Conservation (phyloP, 2,329 filamentous ascomycete species). For the Xylaria sp. region DNA sequence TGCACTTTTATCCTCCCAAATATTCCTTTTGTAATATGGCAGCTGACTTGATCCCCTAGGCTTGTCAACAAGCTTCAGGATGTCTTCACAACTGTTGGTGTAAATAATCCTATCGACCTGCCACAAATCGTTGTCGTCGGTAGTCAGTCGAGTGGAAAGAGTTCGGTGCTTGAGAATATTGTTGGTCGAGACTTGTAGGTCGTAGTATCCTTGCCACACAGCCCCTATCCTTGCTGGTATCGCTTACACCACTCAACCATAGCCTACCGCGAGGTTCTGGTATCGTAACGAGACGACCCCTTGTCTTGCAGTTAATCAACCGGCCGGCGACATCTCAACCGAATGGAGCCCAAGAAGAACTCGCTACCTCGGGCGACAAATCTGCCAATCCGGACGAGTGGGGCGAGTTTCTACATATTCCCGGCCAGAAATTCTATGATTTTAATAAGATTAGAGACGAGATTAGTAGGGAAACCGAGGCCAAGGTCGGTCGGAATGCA, state of each 20-base stretch:
- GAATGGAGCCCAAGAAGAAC: conserved; percentile 75
- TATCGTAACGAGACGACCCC: conserved; percentile 94
- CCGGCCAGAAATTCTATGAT: conserved; percentile 96
- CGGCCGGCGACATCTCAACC: conserved; percentile 66
- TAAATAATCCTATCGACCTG: conserved; percentile 98
- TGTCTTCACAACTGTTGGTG: conserved; percentile 97
- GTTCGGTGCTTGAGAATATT: conserved; percentile 98
- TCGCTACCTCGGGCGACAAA: conserved; percentile 74
- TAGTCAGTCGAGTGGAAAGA: conserved; percentile 99
- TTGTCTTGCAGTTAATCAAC: conserved; percentile 98
- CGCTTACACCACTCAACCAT: conserved; percentile 20
- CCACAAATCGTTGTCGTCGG: conserved; percentile 98
- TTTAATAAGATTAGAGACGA: conserved; percentile 99
- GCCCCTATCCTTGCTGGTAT: background rate
- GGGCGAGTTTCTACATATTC: conserved; percentile 98
- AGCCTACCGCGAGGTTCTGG: conserved; percentile 96
- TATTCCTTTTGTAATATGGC: conserved; percentile 3
- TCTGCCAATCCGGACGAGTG: conserved; percentile 94
- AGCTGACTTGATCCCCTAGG: conserved; percentile 49
- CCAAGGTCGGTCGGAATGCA: conserved; percentile 93
- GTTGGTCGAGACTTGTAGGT: conserved; percentile 97
- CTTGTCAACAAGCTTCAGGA: conserved; percentile 99
- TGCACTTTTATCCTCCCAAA: conserved; percentile 40
- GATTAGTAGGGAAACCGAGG: conserved; percentile 94
- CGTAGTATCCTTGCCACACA: conserved; percentile 25